Percentiles rank a stretch among this genome's conserved stretches.
phyloP scores from a whole-genome alignment of 345 rosid species.

The Lepidium aucheri region DNA sequence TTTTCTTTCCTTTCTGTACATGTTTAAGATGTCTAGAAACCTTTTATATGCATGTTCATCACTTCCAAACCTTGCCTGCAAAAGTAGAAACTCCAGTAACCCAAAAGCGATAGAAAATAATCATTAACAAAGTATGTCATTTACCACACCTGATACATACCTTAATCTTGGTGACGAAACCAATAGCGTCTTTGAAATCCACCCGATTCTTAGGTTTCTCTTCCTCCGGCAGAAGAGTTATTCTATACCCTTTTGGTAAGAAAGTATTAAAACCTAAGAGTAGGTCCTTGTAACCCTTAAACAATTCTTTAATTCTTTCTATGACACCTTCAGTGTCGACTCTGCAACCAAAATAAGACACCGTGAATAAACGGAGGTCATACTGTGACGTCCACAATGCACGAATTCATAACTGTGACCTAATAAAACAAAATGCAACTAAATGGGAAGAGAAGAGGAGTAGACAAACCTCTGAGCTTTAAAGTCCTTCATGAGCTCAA shows the following conservation, averaged over 20 bases:
- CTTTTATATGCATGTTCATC: constrained; percentile 85
- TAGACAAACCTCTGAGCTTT: constrained; percentile 69
- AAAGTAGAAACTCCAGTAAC: constrained; percentile 6
- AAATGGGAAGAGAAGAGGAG: constrained; percentile 5
- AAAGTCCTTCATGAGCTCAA: constrained; percentile 91
- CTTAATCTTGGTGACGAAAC: constrained; percentile 86
- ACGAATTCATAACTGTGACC: background rate
- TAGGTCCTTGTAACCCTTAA: constrained; percentile 73
- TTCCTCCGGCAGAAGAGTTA: constrained; percentile 61
- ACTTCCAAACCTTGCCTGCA: constrained; percentile 77
- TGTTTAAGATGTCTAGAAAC: constrained; percentile 80
- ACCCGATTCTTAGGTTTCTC: constrained; percentile 62
- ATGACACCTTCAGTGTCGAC: constrained; percentile 83
- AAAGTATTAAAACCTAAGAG: constrained; percentile 93
- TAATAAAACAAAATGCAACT: background rate
- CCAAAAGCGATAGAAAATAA: background rate
- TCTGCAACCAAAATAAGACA: constrained; percentile 36
- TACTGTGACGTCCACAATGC: background rate
- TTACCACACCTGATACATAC: constrained; percentile 25
- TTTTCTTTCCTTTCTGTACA: constrained; percentile 82
- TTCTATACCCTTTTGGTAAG: constrained; percentile 81
- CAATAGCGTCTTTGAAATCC: constrained; percentile 80
- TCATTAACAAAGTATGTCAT: background rate
- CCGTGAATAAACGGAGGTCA: background rate
- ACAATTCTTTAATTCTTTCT: constrained; percentile 72